Conservation (phyloP, 768 basidiomycete genomes). For the Agaricus sinodeliciosus region DNA sequence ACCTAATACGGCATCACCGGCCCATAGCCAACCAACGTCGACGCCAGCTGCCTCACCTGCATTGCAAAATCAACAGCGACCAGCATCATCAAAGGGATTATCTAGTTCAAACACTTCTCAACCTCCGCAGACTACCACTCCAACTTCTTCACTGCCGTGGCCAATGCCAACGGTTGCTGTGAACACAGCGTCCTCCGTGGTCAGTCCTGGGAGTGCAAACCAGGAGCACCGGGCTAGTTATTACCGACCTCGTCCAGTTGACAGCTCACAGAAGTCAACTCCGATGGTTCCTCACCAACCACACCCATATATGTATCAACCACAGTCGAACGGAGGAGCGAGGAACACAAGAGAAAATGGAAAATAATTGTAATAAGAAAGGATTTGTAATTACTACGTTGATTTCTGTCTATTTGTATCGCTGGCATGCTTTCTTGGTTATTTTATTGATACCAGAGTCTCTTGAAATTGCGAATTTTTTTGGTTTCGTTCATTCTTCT, state of each 20-base stretch:
- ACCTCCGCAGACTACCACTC: conserved; percentile 14
- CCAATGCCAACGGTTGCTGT: conserved; percentile 71
- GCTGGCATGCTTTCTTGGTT: neutral
- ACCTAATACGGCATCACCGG: conserved; percentile 29
- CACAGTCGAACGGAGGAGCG: conserved; percentile 14
- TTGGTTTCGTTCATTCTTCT: neutral
- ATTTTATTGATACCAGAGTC: neutral
- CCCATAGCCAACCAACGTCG: conserved; percentile 32
- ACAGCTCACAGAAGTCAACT: conserved; percentile 21
- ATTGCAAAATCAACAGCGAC: conserved; percentile 38
- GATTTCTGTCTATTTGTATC: neutral
- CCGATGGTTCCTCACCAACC: conserved; percentile 2
- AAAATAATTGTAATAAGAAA: conserved; percentile 13
- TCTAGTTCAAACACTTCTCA: conserved; percentile 9
- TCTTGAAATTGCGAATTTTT: neutral
- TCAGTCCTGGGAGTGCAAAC: conserved; percentile 29
- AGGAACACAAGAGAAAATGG: conserved; percentile 25
- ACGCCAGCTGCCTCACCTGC: conserved; percentile 50
- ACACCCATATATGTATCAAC: conserved; percentile 13
- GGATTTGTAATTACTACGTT: conserved; percentile 1
- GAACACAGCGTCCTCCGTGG: conserved; percentile 49
- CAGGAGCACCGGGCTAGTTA: conserved; percentile 45
- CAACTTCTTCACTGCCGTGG: conserved; percentile 42
- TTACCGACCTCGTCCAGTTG: conserved; percentile 37
- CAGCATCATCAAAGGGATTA: conserved; percentile 25